phyloP scores from a whole-genome alignment of 139 green algal species.

The Chlorella ohadii region DNA sequence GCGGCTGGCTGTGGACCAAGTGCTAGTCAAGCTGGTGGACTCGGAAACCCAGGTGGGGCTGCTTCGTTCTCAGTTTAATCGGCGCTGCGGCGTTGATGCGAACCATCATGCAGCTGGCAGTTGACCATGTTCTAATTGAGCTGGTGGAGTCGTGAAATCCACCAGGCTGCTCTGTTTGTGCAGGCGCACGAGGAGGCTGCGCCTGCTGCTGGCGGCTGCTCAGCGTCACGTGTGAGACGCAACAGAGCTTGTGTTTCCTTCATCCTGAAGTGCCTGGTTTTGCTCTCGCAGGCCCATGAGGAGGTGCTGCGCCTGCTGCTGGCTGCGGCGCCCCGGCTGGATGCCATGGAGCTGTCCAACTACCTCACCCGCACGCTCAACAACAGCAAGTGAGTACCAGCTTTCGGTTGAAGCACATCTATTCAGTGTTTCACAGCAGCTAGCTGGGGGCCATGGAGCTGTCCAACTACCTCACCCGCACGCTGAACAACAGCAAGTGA shows the following conservation, averaged over 20 bases:
- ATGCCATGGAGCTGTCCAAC: constrained; percentile 40
- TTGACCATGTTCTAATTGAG: too few relatives aligned
- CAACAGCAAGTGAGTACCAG: constrained; percentile 33
- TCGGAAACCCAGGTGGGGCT: constrained; percentile 63
- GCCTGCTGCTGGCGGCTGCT: too few relatives aligned
- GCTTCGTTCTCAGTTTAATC: not conserved
- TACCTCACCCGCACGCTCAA: constrained; percentile 63
- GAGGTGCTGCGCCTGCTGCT: constrained; percentile 81
- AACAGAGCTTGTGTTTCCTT: too few relatives aligned
- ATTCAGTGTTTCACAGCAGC: too few relatives aligned
- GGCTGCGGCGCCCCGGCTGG: constrained; percentile 55
- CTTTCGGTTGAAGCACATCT: too few relatives aligned
- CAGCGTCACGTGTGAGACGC: too few relatives aligned
- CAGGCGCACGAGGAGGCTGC: constrained; percentile 66
- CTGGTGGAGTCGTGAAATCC: too few relatives aligned
- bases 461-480: constrained; percentile 55
- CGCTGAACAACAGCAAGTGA: constrained; percentile 48
- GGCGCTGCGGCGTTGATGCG: too few relatives aligned
- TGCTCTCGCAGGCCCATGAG: not conserved
- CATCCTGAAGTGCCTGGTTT: too few relatives aligned
- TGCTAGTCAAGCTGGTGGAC: constrained; percentile 68
- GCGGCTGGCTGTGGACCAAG: constrained; percentile 63
- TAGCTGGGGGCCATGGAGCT: constrained; percentile 48
- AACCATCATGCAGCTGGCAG: too few relatives aligned
- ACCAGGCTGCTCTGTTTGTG: too few relatives aligned